Evolutionary conservation across 1,139 yeast genomes (phyloP).

Genomic region (Diutina scorzettiae): DNA sequence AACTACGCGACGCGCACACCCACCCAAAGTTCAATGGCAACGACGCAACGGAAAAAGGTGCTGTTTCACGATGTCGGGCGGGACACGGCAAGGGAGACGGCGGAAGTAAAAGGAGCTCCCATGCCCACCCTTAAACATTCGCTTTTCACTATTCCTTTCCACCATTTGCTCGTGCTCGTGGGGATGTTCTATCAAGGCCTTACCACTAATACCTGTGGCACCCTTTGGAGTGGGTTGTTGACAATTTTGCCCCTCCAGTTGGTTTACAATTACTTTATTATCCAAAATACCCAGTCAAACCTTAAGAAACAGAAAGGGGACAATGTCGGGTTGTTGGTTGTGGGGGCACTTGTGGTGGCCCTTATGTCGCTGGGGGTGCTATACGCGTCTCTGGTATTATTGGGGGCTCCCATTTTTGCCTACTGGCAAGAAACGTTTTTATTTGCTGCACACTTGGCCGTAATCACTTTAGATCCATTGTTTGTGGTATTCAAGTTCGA

Average conservation of each 20-base stretch:
- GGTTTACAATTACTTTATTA: slow-evolving; percentile 18
- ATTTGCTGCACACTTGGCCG: slow-evolving; percentile 53
- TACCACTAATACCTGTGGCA: slow-evolving; percentile 16
- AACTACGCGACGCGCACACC: neutral
- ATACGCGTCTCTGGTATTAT: slow-evolving; percentile 42
- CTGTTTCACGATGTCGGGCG: neutral
- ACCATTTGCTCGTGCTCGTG: slow-evolving; percentile 26
- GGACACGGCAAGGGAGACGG: neutral
- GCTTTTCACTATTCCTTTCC: slow-evolving; percentile 33
- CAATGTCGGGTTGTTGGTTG: slow-evolving; percentile 23
- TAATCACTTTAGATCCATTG: slow-evolving; percentile 53
- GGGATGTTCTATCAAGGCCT: slow-evolving; percentile 26
- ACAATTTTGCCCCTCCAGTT: slow-evolving; percentile 17
- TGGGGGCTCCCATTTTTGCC: slow-evolving; percentile 76
- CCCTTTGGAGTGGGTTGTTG: slow-evolving; percentile 19
- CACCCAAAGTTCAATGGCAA: neutral
- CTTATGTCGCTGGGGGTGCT: slow-evolving; percentile 34
- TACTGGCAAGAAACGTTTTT: slow-evolving; percentile 47
- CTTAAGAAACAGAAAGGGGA: slow-evolving; percentile 12
- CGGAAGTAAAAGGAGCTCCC: neutral
- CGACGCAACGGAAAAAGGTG: neutral
- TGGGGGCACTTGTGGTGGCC: slow-evolving; percentile 16
- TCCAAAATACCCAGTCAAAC: slow-evolving; percentile 13
- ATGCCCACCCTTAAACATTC: neutral
- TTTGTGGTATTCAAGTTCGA: slow-evolving; percentile 49